A percentile compares a stretch with the other conserved stretches of the same genome.
phyloP scores from a whole-genome alignment of 768 basidiomycete species.

The Mrakia blollopis region DNA sequence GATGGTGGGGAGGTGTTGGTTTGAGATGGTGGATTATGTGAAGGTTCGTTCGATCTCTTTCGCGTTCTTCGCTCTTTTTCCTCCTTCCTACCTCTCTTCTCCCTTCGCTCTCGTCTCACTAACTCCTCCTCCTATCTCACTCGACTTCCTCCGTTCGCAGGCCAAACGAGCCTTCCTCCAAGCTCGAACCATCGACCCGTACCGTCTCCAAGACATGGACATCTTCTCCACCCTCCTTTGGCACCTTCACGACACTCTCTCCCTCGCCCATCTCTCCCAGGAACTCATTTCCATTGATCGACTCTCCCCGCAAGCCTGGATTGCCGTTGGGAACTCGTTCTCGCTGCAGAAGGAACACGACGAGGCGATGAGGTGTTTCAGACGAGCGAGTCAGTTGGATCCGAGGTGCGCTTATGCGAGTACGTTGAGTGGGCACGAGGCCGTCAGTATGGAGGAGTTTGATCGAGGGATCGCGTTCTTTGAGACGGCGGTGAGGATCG shows the following conservation, averaged over 20 bases:
- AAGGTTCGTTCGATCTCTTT: constrained; percentile 55
- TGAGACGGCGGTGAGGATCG: constrained; percentile 82
- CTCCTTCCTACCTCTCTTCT: not conserved
- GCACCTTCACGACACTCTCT: constrained; percentile 80
- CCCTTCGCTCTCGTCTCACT: not conserved
- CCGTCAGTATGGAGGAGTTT: constrained; percentile 82
- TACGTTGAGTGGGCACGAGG: constrained; percentile 94
- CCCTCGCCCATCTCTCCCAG: constrained; percentile 87
- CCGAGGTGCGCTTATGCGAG: constrained; percentile 90
- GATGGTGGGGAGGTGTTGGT: constrained; percentile 79
- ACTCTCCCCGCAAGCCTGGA: constrained; percentile 86
- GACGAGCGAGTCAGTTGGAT: constrained; percentile 81
- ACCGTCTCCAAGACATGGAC: constrained; percentile 87
- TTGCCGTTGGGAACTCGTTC: constrained; percentile 92
- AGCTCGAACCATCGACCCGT: constrained; percentile 78
- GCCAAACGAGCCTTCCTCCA: constrained; percentile 83
- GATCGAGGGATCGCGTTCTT: constrained; percentile 89
- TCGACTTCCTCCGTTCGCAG: constrained; percentile 48
- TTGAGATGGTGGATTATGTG: constrained; percentile 82
- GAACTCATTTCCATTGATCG: constrained; percentile 79
- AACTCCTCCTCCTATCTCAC: not conserved
- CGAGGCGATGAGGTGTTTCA: constrained; percentile 90
- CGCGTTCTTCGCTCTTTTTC: not conserved
- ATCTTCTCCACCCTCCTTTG: constrained; percentile 92
- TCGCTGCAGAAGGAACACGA: constrained; percentile 89